Percentiles rank a stretch among this genome's conserved stretches.
phyloP scores from a whole-genome alignment of 1,139 yeast species.

The Geotrichum macrosporum region DNA sequence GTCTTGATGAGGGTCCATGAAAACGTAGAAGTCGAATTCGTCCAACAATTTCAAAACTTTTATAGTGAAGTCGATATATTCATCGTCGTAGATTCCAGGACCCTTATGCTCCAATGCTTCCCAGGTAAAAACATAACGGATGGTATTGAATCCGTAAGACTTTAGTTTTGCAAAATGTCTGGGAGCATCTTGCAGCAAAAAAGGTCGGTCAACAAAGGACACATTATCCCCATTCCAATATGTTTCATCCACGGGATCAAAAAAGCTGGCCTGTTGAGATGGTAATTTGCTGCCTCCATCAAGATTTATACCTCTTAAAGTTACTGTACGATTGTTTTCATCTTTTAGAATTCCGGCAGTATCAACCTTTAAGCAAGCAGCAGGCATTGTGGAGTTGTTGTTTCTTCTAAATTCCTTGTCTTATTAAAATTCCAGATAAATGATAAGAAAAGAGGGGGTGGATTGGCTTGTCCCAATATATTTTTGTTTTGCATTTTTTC shows the following conservation, averaged over 20 bases:
- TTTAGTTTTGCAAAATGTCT: conserved; percentile 65
- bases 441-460: too few relatives aligned
- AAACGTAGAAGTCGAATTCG: conserved; percentile 67
- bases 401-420: too few relatives aligned
- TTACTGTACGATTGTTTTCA: conserved; percentile 50
- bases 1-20: conserved; percentile 89
- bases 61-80: conserved; percentile 66
- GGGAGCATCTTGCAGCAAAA: conserved; percentile 67
- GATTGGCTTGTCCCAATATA: too few relatives aligned
- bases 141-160: conserved; percentile 75
- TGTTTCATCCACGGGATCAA: conserved; percentile 36
- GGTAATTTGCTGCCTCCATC: conserved; percentile 74
- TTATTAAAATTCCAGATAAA: too few relatives aligned
- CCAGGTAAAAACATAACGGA: conserved; percentile 81
- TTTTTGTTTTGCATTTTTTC: too few relatives aligned
- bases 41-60: conserved; percentile 56
- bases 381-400: too few relatives aligned
- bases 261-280: conserved; percentile 41
- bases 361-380: conserved; percentile 25
- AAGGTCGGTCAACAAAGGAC: conserved; percentile 78
- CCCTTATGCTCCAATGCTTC: conserved; percentile 89
- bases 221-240: conserved; percentile 69
- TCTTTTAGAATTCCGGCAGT: conserved; percentile 58
- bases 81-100: conserved; percentile 79
- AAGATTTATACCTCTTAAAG: conserved; percentile 69